A percentile compares a stretch with the other conserved stretches of the same genome.
phyloP scores from a whole-genome alignment of 2,329 filamentous ascomycete species.

The Paramyrothecium roridum region DNA sequence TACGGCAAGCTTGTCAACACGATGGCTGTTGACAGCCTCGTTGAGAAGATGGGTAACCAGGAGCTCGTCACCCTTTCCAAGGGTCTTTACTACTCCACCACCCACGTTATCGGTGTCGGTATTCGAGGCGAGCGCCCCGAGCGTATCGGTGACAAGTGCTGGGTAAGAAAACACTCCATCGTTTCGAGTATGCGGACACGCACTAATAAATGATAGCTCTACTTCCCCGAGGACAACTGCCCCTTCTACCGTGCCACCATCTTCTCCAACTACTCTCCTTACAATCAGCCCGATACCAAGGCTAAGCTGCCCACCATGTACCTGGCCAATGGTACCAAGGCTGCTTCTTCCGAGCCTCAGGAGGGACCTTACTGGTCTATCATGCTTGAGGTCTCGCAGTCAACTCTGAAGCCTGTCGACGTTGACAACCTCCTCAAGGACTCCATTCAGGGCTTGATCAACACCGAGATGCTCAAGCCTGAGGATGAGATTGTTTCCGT shows the following conservation, averaged over 20 bases:
- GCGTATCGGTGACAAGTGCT: conserved; percentile 99
- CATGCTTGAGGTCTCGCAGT: conserved; percentile 98
- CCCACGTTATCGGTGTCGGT: conserved; percentile 95
- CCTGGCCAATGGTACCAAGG: conserved; percentile 81
- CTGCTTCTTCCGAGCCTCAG: conserved; percentile 68
- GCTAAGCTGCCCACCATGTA: conserved; percentile 85
- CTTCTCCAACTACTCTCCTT: conserved; percentile 99
- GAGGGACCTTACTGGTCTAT: conserved; percentile 99
- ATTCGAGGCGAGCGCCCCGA: conserved; percentile 88
- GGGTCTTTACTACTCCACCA: conserved; percentile 93
- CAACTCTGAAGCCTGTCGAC: conserved; percentile 90
- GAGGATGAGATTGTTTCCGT: conserved; percentile 95
- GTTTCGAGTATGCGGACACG: too few relatives aligned
- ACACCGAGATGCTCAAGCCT: conserved; percentile 93
- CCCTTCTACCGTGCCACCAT: conserved; percentile 99
- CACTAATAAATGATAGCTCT: conserved; percentile 55
- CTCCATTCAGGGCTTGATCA: conserved; percentile 93
- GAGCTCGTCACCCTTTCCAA: conserved; percentile 82
- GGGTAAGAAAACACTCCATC: conserved; percentile 53
- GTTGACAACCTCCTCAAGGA: conserved; percentile 80
- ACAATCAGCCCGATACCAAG: conserved; percentile 87
- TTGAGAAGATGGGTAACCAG: conserved; percentile 82
- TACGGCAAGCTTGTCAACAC: conserved; percentile 94
- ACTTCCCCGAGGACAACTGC: conserved; percentile 99
- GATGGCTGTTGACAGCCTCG: conserved; percentile 90